Percentiles rank a stretch among this genome's conserved stretches.
Conservation (phyloP, 1,139 yeast species). For the Saccharomyces hybrid region DNA sequence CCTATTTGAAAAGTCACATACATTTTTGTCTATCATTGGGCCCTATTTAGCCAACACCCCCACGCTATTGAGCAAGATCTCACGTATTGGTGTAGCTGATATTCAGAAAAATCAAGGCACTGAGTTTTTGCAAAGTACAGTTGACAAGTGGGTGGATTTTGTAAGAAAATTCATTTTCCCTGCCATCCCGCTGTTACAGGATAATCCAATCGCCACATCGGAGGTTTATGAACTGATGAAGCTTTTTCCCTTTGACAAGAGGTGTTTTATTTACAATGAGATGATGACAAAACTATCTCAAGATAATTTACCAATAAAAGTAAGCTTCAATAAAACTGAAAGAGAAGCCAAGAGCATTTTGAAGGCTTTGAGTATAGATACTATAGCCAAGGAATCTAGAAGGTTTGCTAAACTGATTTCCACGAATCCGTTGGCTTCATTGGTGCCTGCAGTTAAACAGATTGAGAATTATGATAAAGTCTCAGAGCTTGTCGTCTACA, state of each 20-base stretch:
- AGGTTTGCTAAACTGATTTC: slow-evolving; percentile 69
- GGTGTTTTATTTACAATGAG: slow-evolving; percentile 83
- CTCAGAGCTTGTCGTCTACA: slow-evolving; percentile 67
- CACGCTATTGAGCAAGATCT: slow-evolving; percentile 48
- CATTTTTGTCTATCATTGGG: slow-evolving; percentile 50
- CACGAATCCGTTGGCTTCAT: slow-evolving; percentile 76
- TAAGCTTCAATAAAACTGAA: slow-evolving; percentile 64
- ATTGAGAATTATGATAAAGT: slow-evolving; percentile 90
- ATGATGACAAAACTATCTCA: slow-evolving; percentile 51
- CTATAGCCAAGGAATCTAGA: slow-evolving; percentile 69
- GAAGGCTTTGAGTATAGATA: slow-evolving; percentile 82
- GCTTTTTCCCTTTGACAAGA: slow-evolving; percentile 49
- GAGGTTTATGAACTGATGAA: slow-evolving; percentile 52
- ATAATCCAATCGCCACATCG: slow-evolving; percentile 56
- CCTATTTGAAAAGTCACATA: slow-evolving; percentile 41
- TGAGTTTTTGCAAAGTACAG: slow-evolving; percentile 7
- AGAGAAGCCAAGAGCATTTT: slow-evolving; percentile 74
- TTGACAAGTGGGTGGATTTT: slow-evolving; percentile 51
- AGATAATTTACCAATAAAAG: slow-evolving; percentile 49
- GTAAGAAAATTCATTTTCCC: slow-evolving; percentile 65
- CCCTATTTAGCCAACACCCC: slow-evolving; percentile 44
- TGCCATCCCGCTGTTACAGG: slow-evolving; percentile 50
- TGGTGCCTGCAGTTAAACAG: slow-evolving; percentile 55
- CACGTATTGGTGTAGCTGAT: slow-evolving; percentile 48
- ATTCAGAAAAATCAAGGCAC: slow-evolving; percentile 27